These are phyloP conservation scores for Annulohypoxylon bovei DNA, from an alignment of 495 filamentous ascomycete species.

Conservation along the genomic window DNA sequence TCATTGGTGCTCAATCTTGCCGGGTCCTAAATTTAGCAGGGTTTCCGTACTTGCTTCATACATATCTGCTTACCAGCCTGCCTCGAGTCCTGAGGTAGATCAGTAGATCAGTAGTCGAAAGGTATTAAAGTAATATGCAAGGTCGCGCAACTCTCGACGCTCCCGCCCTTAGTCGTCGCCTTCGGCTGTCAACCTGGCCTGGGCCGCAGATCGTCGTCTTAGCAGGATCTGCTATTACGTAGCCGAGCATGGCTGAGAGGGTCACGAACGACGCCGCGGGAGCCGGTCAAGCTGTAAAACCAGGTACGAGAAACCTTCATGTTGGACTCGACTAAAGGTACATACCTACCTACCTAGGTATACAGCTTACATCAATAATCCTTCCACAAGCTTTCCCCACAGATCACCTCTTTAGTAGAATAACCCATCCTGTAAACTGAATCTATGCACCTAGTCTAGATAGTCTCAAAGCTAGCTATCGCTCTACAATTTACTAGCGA, in stretches of 20 bases:
- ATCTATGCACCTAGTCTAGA: constrained; percentile 1
- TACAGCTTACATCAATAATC: not conserved
- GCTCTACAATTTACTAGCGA: not conserved
- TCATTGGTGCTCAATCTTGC: not conserved
- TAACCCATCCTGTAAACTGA: constrained; percentile 4
- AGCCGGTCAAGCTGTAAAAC: constrained; percentile 22
- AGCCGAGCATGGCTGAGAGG: constrained; percentile 18
- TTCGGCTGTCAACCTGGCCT: not conserved
- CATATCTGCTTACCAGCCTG: not conserved
- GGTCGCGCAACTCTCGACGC: constrained; percentile 8
- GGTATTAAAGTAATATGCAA: constrained; percentile 1
- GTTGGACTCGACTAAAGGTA: not conserved
- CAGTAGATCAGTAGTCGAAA: not conserved
- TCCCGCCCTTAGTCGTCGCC: not conserved
- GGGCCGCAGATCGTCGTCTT: constrained; percentile 24
- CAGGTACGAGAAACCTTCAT: constrained; percentile 6
- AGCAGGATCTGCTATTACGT: constrained; percentile 27
- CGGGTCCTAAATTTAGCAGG: constrained; percentile 29
- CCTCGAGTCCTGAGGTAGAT: not conserved
- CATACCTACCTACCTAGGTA: not conserved
- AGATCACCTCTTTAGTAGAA: constrained; percentile 29
- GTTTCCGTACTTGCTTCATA: constrained; percentile 1
- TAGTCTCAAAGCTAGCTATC: not conserved
- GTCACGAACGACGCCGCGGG: constrained; percentile 10
- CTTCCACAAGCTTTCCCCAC: constrained; percentile 33